Conservation (phyloP, 306 rosid species). For the Arachis stenosperma region DNA sequence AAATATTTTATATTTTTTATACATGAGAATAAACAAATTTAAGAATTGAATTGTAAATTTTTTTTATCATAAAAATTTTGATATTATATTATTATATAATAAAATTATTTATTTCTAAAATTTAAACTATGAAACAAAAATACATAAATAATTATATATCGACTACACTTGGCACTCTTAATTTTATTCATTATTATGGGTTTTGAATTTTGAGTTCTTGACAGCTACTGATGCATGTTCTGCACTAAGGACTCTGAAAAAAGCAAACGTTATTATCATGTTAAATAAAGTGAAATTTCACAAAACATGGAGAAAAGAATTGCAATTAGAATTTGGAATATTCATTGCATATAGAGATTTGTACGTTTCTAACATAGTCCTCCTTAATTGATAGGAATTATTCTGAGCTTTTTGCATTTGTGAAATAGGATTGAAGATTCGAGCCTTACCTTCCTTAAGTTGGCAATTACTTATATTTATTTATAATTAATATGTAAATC, state of each 20-base stretch:
- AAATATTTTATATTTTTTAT: no score
- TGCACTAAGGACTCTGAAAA: background rate
- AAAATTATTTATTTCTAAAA: no score
- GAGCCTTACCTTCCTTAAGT: background rate
- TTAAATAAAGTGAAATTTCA: background rate
- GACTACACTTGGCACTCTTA: background rate
- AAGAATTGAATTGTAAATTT: no score
- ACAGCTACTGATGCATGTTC: constrained; percentile 3
- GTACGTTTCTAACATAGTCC: background rate
- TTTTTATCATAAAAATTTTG: no score
- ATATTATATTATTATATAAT: no score
- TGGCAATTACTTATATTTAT: background rate
- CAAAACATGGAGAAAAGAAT: background rate
- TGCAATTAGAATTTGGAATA: background rate
- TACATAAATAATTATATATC: no score
- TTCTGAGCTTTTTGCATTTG: no score
- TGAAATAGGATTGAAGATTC: background rate
- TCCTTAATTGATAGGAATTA: no score
- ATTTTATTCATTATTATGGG: background rate
- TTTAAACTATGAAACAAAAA: no score
- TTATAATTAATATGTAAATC: no score
- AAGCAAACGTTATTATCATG: background rate
- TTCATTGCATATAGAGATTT: background rate
- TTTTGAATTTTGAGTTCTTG: constrained; percentile 10
- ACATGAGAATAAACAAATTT: no score